These are phyloP conservation scores for Phaeodactylum tricornutum DNA, from an alignment of 108 stramenopile species.

Conservation along the genomic window DNA sequence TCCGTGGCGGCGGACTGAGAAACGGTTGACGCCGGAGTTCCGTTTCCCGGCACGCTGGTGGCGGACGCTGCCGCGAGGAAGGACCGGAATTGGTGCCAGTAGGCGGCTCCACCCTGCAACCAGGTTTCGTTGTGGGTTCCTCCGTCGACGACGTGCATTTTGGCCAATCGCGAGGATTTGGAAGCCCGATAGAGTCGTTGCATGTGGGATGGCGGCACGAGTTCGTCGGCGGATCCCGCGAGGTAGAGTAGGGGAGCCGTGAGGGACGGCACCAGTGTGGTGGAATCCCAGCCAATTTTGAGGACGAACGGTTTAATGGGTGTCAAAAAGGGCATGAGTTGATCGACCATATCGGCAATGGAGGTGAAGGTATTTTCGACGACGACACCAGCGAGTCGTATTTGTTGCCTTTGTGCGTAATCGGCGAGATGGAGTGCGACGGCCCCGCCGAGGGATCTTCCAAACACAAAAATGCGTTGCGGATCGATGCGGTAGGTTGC, in stretches of 20 bases:
- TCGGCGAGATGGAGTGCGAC: constrained; percentile 81
- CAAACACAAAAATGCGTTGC: constrained; percentile 71
- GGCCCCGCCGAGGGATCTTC: constrained; percentile 87
- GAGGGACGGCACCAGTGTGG: constrained; percentile 34
- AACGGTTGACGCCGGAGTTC: too few species aligned
- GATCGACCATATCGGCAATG: constrained; percentile 90
- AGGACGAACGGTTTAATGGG: constrained; percentile 78
- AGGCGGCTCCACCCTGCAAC: constrained; percentile 70
- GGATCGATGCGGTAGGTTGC: constrained; percentile 33
- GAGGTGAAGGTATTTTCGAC: constrained; percentile 95
- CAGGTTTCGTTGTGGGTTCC: constrained; percentile 96
- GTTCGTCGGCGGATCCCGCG: constrained; percentile 78
- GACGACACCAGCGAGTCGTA: constrained; percentile 68
- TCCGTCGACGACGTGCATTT: constrained; percentile 53
- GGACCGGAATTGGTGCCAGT: constrained; percentile 42
- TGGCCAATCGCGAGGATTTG: constrained; percentile 12
- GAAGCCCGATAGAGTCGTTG: constrained; percentile 35
- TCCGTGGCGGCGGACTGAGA: too few species aligned
- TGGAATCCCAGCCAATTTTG: constrained; percentile 76
- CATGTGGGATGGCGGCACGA: constrained; percentile 93
- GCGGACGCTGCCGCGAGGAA: too few species aligned
- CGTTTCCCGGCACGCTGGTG: too few species aligned
- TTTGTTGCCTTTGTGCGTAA: constrained; percentile 34
- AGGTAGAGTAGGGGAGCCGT: constrained; percentile 72
- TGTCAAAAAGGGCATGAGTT: constrained; percentile 81